A percentile compares a stretch with the other conserved stretches of the same genome.
These are phyloP conservation scores for Chlorella sp. DNA, from an alignment of 139 green algal species.

Conservation along the genomic window DNA sequence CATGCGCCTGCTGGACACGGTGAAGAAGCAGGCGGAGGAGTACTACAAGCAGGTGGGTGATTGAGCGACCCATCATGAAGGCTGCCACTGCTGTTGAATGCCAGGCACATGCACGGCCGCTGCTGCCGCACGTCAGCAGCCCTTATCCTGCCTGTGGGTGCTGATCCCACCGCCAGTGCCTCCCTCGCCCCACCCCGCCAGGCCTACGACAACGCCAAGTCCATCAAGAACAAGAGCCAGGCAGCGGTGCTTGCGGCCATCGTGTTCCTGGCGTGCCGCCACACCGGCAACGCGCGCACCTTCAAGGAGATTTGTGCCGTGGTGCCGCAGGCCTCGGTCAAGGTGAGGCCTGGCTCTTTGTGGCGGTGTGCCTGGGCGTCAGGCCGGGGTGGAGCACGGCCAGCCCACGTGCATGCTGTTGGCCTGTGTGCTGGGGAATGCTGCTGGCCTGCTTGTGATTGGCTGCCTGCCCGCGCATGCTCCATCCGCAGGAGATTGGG, in stretches of 20 bases:
- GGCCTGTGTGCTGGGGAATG: too few relatives aligned
- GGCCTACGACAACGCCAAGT: constrained; percentile 61
- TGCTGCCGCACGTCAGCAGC: not conserved
- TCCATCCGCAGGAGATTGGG: constrained; percentile 60
- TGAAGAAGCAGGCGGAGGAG: constrained; percentile 78
- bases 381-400: too few relatives aligned
- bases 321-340: constrained; percentile 72
- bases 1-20: constrained; percentile 64
- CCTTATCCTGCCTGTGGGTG: not conserved
- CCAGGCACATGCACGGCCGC: too few relatives aligned
- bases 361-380: too few relatives aligned
- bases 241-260: constrained; percentile 86
- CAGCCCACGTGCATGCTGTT: too few relatives aligned
- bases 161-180: not conserved
- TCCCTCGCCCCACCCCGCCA: not conserved
- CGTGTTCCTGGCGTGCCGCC: constrained; percentile 88
- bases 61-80: too few relatives aligned
- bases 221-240: constrained; percentile 60
- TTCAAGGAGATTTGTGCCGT: constrained; percentile 91
- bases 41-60: constrained; percentile 75
- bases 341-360: constrained; percentile 11
- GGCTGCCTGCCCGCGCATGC: not conserved
- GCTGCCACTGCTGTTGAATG: too few relatives aligned
- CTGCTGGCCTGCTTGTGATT: too few relatives aligned
- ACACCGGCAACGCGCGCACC: constrained; percentile 75